A percentile compares a stretch with the other conserved stretches of the same genome.
Evolutionary conservation across 768 basidiomycete species (phyloP).

Genomic region (Amylocystis lapponica): DNA sequence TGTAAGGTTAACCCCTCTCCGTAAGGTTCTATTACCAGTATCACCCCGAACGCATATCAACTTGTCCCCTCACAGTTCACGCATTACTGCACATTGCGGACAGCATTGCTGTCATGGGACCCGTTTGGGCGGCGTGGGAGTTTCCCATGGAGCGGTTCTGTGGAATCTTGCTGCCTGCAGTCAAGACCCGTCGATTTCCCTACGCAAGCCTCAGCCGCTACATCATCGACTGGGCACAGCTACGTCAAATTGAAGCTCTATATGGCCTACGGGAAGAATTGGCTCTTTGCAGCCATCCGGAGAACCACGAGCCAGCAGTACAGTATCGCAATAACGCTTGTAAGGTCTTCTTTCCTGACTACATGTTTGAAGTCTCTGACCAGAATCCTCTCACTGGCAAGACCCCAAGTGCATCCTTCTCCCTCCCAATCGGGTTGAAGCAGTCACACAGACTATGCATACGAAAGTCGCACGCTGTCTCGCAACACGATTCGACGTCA

Average conservation of each 20-base stretch:
- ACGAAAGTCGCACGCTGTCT: neutral
- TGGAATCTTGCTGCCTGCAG: constrained; percentile 10
- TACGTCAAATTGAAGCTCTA: neutral
- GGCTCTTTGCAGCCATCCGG: neutral
- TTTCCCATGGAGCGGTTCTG: constrained; percentile 23
- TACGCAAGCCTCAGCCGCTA: constrained; percentile 8
- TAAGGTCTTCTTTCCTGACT: too few relatives aligned
- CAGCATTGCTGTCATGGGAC: constrained; percentile 16
- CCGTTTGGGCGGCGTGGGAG: constrained; percentile 21
- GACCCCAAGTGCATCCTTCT: neutral
- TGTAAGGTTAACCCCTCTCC: too few relatives aligned
- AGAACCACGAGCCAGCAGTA: neutral
- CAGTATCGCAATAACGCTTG: constrained; percentile 11
- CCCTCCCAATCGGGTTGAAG: neutral
- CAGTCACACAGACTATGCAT: neutral
- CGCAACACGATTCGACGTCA: neutral
- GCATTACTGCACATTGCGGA: constrained; percentile 22
- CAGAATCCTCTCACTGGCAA: neutral
- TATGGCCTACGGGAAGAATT: neutral
- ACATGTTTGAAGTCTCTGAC: too few relatives aligned
- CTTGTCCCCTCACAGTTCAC: constrained; percentile 27
- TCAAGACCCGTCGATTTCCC: constrained; percentile 10
- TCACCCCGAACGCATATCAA: constrained; percentile 13
- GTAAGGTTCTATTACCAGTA: constrained; percentile 24
- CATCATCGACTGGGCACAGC: neutral